A percentile compares a stretch with the other conserved stretches of the same genome.
phyloP scores from a whole-genome alignment of 2,329 filamentous ascomycete genomes.

The Colletotrichum godetiae region DNA sequence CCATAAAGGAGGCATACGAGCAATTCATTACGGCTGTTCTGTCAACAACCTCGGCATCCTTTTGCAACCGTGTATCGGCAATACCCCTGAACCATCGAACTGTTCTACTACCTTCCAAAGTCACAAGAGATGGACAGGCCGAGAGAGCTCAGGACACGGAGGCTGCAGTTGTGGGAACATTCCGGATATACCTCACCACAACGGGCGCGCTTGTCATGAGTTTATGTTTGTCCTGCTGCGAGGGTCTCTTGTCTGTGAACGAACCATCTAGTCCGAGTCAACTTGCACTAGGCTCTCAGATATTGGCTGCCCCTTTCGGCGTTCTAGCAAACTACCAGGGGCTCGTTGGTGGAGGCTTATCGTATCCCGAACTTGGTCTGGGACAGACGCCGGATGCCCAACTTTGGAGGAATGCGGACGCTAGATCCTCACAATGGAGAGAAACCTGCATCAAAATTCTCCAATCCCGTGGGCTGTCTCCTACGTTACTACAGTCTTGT shows the following conservation, averaged over 20 bases:
- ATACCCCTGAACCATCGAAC: conserved; percentile 66
- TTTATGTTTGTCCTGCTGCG: conserved; percentile 58
- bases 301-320: conserved; percentile 68
- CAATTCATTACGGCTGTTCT: conserved; percentile 65
- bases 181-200: conserved; percentile 66
- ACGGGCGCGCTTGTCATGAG: conserved; percentile 64
- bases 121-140: conserved; percentile 23
- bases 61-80: conserved; percentile 60
- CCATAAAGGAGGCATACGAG: conserved; percentile 61
- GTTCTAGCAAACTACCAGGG: conserved; percentile 56
- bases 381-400: conserved; percentile 67
- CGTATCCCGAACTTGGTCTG: conserved; percentile 48
- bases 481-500: conserved; percentile 54
- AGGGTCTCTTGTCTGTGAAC: conserved; percentile 59
- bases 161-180: conserved; percentile 51
- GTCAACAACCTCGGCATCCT: conserved; percentile 60
- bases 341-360: conserved; percentile 46
- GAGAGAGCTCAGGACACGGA: conserved; percentile 19
- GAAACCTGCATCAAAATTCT: conserved; percentile 62
- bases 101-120: conserved; percentile 52
- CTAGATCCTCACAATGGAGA: conserved; percentile 59
- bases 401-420: conserved; percentile 54
- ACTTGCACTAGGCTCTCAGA: conserved; percentile 54
- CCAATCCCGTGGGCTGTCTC: conserved; percentile 60
- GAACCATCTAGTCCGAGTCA: conserved; percentile 54